A percentile compares a stretch with the other conserved stretches of the same genome.
Conservation (phyloP, 768 basidiomycete genomes). For the Exidia glandulosa region DNA sequence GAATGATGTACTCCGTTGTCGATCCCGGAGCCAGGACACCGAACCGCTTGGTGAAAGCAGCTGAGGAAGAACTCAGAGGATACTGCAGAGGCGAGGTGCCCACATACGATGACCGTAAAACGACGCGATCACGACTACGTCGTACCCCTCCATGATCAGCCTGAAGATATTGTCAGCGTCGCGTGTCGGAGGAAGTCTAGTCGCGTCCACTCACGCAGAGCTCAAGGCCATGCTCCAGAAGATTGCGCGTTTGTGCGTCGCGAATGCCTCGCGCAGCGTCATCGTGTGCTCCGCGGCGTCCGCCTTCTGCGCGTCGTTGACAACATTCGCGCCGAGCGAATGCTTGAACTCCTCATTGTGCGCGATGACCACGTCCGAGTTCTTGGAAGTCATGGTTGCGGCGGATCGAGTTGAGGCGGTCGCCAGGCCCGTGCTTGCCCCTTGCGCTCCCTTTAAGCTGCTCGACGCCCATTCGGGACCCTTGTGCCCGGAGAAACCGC, state of each 20-base stretch:
- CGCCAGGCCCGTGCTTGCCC: not conserved
- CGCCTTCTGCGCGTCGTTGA: conserved; percentile 18
- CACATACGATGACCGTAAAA: not conserved
- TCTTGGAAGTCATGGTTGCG: not conserved
- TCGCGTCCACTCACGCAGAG: not conserved
- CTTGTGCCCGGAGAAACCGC: not conserved
- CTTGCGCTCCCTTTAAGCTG: not conserved
- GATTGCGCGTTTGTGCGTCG: conserved; percentile 23
- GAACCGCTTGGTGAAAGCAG: not conserved
- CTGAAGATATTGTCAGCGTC: not conserved
- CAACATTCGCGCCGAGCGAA: conserved; percentile 9
- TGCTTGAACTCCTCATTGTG: conserved; percentile 10
- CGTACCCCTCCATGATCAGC: conserved; percentile 22
- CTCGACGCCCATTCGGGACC: not conserved
- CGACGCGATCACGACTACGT: conserved; percentile 8
- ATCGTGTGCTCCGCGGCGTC: conserved; percentile 21
- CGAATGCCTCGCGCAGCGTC: conserved; percentile 20
- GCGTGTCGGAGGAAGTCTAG: not conserved
- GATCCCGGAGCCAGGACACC: not conserved
- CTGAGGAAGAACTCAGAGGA: not conserved
- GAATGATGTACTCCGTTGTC: conserved; percentile 16
- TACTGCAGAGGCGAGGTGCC: not conserved
- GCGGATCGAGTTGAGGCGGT: not conserved
- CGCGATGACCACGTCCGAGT: conserved; percentile 4
- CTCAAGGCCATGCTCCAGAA: conserved; percentile 19